Evolutionary conservation across 148 eudicot species (phyloP), one percentile per base, ranked within the genome.

Genomic region (Rhododendron vialii): DNA sequence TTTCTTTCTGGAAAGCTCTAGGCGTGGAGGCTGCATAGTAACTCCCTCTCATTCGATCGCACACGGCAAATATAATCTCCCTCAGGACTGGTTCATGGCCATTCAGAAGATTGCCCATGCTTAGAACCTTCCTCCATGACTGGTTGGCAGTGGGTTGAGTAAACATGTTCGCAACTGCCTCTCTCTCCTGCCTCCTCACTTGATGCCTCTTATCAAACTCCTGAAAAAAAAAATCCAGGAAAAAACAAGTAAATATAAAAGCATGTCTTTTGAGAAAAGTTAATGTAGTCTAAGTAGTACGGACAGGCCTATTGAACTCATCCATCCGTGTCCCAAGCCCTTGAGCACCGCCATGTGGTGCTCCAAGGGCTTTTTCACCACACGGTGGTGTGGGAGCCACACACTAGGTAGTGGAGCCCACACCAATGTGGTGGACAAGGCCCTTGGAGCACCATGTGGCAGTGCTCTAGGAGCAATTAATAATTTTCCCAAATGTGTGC

Each of bases 81-180:
- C 99, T 88, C 2, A 93, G 83, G 63, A 87, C 91, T 4, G 99
- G 99, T 85, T 96, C 99, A 22, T 96, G 96, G 57, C 99, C 99
- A 36, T 96, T 94, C 15, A 96, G 94, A 85, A 95, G 97, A 90
- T 96, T 95, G 33, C 99, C 99, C 99, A 96, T 94, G 93, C 98
- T 96, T 84, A 95, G 78, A 51, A 93, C 98, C 88, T 93, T 96
- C 89, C 99, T 92, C 99, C 99, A 96, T 20, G 98, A 94, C 90
- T 95, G 99, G 87, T 92, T 95, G 26, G 94, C 92, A 30, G 93
- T 95, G 35, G 99, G 99, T 15, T 92, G 94, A 78, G 90, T 59
- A 83, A 96, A 96, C 85, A 95, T 86, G 83, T 92, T 92, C 12
- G 93, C 90, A 74, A 96, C 91, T 38, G 83, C 90, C 51, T 90